phyloP scores from a whole-genome alignment of 108 stramenopile genomes.

The Asterionellopsis glacialis region DNA sequence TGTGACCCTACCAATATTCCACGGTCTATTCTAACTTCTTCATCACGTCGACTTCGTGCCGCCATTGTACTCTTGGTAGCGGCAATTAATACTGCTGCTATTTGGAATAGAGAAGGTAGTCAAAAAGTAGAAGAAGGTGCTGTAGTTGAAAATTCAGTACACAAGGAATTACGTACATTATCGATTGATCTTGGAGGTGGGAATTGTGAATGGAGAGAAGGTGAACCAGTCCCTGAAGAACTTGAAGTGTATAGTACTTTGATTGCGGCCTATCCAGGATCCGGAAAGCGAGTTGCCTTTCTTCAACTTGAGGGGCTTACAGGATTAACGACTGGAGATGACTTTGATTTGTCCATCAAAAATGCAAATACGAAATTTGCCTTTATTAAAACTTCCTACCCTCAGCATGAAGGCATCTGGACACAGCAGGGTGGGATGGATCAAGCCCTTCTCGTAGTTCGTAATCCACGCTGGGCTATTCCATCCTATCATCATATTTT shows the following conservation, averaged over 20 bases:
- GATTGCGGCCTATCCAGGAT: not conserved
- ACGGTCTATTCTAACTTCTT: too few relatives aligned
- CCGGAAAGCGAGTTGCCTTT: slow-evolving; percentile 1
- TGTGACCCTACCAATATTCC: too few relatives aligned
- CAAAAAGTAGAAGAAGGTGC: too few relatives aligned
- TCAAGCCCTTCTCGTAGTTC: slow-evolving; percentile 4
- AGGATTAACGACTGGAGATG: slow-evolving; percentile 2
- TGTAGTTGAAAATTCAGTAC: too few relatives aligned
- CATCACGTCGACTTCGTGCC: too few relatives aligned
- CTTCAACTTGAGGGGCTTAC: slow-evolving; percentile 6
- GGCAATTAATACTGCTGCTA: too few relatives aligned
- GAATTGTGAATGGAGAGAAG: not conserved
- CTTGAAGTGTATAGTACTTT: not conserved
- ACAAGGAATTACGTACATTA: too few relatives aligned
- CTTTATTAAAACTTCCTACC: not conserved
- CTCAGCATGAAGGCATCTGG: slow-evolving; percentile 12
- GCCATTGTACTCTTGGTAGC: too few relatives aligned
- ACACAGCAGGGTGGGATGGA: slow-evolving; percentile 2
- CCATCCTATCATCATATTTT: slow-evolving; percentile 8
- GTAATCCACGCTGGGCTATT: slow-evolving; percentile 5
- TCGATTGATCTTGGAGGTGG: slow-evolving; percentile 3
- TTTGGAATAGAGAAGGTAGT: too few relatives aligned
- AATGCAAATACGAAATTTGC: not conserved
- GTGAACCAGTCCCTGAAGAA: not conserved
- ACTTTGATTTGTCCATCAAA: not conserved